These are phyloP conservation scores for Serendipita sp. DNA, from an alignment of 768 basidiomycete species.

Conservation along the genomic window DNA sequence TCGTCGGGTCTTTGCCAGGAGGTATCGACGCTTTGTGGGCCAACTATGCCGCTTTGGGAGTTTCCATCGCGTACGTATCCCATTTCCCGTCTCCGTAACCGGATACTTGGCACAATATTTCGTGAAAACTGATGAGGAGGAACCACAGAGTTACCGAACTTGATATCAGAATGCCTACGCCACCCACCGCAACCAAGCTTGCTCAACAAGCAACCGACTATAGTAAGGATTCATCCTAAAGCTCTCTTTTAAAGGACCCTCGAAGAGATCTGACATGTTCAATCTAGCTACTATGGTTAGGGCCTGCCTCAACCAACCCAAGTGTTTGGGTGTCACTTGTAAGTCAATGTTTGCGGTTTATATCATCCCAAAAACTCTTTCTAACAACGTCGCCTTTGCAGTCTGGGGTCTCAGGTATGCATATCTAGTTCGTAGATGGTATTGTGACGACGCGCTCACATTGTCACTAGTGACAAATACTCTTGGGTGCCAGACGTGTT, in stretches of 20 bases:
- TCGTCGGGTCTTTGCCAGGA: background rate
- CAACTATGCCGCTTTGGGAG: background rate
- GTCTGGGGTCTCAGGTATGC: conserved; percentile 9
- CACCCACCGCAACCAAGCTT: conserved; percentile 3
- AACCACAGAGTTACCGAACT: background rate
- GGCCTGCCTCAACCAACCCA: conserved; percentile 27
- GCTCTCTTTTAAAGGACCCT: background rate
- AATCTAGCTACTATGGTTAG: conserved; percentile 23
- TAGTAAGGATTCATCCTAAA: background rate
- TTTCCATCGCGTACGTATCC: background rate
- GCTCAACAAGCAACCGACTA: conserved; percentile 9
- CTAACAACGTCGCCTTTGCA: conserved; percentile 10
- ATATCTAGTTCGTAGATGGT: background rate
- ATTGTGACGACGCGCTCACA: conserved; percentile 2
- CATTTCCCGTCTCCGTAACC: background rate
- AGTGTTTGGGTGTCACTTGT: conserved; percentile 30
- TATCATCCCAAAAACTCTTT: background rate
- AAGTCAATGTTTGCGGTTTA: background rate
- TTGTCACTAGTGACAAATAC: conserved; percentile 17
- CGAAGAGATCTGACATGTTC: no score
- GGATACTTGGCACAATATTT: background rate
- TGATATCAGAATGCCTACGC: conserved; percentile 11
- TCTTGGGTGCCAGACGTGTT: background rate
- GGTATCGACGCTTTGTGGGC: background rate
- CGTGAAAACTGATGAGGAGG: background rate